Evolutionary conservation across 2,329 filamentous ascomycete species (phyloP).

Genomic region (Cladophialophora exuberans): DNA sequence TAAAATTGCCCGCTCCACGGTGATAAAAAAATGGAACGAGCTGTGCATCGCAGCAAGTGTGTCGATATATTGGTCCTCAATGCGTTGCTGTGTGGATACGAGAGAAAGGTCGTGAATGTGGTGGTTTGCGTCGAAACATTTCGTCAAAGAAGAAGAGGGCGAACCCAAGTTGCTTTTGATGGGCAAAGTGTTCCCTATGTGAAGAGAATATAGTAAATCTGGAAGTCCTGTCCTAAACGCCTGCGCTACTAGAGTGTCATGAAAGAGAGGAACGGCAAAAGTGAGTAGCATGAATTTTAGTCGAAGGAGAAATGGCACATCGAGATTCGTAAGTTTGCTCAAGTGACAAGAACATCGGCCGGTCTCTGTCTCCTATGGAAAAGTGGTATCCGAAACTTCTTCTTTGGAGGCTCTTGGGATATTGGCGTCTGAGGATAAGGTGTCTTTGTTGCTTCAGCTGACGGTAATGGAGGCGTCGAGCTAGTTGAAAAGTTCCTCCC

Average conservation of each 20-base stretch:
- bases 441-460: neutral
- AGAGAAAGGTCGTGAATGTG: slow-evolving; percentile 7
- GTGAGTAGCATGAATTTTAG: neutral
- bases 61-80: no score
- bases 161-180: slow-evolving; percentile 1
- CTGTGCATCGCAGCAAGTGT: no score
- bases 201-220: neutral
- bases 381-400: slow-evolving; percentile 23
- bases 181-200: neutral
- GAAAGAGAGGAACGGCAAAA: neutral
- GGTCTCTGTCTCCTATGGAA: slow-evolving; percentile 25
- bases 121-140: neutral
- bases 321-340: neutral
- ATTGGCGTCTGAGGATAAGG: neutral
- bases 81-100: neutral
- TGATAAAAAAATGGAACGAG: no score
- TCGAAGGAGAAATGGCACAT: neutral
- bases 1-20: neutral
- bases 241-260: slow-evolving; percentile 17
- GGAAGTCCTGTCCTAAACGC: slow-evolving; percentile 12
- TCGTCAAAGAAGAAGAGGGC: neutral
- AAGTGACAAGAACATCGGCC: slow-evolving; percentile 26
- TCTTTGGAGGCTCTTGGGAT: slow-evolving; percentile 18
- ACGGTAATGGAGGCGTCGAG: slow-evolving; percentile 14
- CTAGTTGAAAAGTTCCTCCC: slow-evolving; percentile 16